These are phyloP conservation scores for Haplosporangium gracile DNA, from an alignment of 192 early-diverging fungal genomes.

Conservation along the genomic window DNA sequence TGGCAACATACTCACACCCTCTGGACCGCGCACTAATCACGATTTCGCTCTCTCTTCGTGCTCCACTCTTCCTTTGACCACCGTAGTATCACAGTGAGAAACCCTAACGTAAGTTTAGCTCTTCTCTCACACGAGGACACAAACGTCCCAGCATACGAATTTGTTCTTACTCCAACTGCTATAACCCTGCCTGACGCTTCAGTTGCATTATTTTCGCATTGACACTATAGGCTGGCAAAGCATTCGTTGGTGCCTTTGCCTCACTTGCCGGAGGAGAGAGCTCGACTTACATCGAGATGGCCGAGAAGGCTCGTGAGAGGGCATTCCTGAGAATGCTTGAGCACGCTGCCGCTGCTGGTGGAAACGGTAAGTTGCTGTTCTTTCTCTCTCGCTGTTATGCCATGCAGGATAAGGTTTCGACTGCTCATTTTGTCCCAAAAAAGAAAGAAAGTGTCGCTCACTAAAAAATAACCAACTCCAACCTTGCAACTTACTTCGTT, in stretches of 20 bases:
- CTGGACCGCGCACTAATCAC: not conserved
- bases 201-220: not conserved
- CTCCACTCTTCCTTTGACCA: not conserved
- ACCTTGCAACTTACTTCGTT: not conserved
- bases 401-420: not conserved
- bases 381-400: not conserved
- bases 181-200: not conserved
- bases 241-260: conserved; percentile 29
- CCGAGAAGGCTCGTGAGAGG: conserved; percentile 51
- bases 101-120: conserved; percentile 45
- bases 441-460: not conserved
- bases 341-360: conserved; percentile 46
- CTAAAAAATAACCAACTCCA: not conserved
- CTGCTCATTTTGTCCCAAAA: not conserved
- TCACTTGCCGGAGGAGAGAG: conserved; percentile 49
- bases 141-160: not conserved
- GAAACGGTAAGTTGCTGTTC: conserved; percentile 31
- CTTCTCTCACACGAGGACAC: not conserved
- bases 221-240: conserved; percentile 34
- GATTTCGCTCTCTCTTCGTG: not conserved
- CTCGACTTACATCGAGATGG: conserved; percentile 51
- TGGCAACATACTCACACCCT: not conserved
- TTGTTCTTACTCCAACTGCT: not conserved
- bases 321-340: conserved; percentile 49
- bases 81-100: conserved; percentile 41